A percentile compares a stretch with the other conserved stretches of the same genome.
phyloP scores from a whole-genome alignment of 768 basidiomycete species.

The Phylloporus sp. region DNA sequence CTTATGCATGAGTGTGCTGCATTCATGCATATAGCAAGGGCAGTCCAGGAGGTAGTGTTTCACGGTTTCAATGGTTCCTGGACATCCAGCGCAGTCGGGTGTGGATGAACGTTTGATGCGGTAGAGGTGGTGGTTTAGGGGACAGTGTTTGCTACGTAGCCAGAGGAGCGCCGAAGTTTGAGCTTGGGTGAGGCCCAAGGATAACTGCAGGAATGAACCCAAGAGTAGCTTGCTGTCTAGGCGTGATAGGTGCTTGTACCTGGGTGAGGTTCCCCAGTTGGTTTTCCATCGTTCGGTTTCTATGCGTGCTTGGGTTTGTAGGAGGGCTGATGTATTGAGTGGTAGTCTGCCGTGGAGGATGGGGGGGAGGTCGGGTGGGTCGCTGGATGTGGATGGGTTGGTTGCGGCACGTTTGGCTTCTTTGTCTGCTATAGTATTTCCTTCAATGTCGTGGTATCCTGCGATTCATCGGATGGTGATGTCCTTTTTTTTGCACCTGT shows the following conservation, averaged over 20 bases:
- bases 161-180: not conserved
- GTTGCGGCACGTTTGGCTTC: not conserved
- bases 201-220: not conserved
- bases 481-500: not conserved
- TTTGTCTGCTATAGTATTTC: not conserved
- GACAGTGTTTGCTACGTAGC: not conserved
- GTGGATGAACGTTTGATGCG: no score
- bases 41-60: no score
- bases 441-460: not conserved
- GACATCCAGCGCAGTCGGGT: no score
- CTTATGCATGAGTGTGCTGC: no score
- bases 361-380: not conserved
- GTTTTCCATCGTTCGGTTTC: not conserved
- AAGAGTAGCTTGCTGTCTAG: not conserved
- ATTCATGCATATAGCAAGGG: no score
- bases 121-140: not conserved
- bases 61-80: no score
- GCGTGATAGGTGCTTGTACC: not conserved
- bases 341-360: no score
- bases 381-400: fast-evolving
- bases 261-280: not conserved
- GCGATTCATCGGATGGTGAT: not conserved
- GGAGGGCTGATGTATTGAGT: not conserved
- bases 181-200: not conserved
- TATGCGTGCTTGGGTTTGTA: not conserved